These are phyloP conservation scores for Dillenia suffruticosa DNA, from an alignment of 164 flowering plant genomes.

Conservation along the genomic window DNA sequence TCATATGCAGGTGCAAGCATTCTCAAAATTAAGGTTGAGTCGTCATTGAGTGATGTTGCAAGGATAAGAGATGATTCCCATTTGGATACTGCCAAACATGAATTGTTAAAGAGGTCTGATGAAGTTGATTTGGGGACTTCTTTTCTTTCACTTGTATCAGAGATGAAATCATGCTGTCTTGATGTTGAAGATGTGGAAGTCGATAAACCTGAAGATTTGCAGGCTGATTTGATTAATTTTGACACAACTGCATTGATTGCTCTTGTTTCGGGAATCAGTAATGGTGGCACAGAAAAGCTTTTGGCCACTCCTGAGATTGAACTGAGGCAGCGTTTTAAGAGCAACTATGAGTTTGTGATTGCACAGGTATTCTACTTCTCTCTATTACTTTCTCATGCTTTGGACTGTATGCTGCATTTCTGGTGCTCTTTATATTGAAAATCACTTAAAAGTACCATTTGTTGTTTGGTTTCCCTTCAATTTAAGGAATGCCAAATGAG, in stretches of 20 bases:
- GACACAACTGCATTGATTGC: slow-evolving; percentile 95
- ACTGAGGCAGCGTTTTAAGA: slow-evolving; percentile 63
- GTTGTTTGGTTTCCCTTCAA: too few species aligned
- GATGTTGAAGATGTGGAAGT: slow-evolving; percentile 14
- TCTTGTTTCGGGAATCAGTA: slow-evolving; percentile 85
- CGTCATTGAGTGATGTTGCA: neutral
- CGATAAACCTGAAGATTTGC: slow-evolving; percentile 12
- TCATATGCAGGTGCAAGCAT: slow-evolving; percentile 39
- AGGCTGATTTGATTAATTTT: slow-evolving; percentile 53
- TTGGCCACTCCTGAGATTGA: slow-evolving; percentile 53
- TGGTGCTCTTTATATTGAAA: too few species aligned
- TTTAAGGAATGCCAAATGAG: too few species aligned
- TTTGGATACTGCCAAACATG: slow-evolving; percentile 8
- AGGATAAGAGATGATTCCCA: neutral
- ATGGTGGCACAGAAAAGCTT: slow-evolving; percentile 56
- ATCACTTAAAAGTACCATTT: too few species aligned
- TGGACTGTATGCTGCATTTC: neutral
- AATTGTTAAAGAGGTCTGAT: neutral
- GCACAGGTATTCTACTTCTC: slow-evolving; percentile 50
- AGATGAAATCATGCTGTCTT: slow-evolving; percentile 23
- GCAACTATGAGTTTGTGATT: slow-evolving; percentile 73
- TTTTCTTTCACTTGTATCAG: slow-evolving; percentile 39
- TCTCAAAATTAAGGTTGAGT: slow-evolving; percentile 48
- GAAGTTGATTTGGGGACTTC: slow-evolving; percentile 16
- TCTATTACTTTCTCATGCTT: neutral